These are phyloP conservation scores for Paramecium primaurelia DNA, from an alignment of 73 alveolate genomes.

Conservation along the genomic window DNA sequence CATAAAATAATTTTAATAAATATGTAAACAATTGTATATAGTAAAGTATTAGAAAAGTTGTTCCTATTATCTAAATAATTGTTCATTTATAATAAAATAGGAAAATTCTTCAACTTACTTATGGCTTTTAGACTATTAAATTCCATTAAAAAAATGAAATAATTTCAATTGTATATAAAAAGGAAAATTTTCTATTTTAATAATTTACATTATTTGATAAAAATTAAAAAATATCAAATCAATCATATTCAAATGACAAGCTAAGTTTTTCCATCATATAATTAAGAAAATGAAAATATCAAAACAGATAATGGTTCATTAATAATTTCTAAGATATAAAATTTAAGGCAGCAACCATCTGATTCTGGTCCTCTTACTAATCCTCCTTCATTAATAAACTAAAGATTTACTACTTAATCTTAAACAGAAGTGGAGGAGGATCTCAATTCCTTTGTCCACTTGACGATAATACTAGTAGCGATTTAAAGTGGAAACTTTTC, in stretches of 20 bases:
- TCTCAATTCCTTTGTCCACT: not conserved
- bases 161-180: too few relatives aligned
- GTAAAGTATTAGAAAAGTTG: too few relatives aligned
- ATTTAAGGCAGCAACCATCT: not conserved
- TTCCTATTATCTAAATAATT: too few relatives aligned
- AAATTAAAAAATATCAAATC: not conserved
- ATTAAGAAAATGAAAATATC: not conserved
- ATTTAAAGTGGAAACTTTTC: not conserved
- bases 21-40: too few relatives aligned
- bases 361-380: not conserved
- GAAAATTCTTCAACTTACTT: too few relatives aligned
- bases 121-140: too few relatives aligned
- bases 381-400: not conserved
- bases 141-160: too few relatives aligned
- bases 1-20: too few relatives aligned
- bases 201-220: too few relatives aligned
- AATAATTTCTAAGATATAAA: not conserved
- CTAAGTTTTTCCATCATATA: not conserved
- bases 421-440: not conserved
- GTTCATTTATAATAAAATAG: too few relatives aligned
- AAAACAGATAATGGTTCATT: not conserved
- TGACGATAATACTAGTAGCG: not conserved
- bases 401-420: not conserved
- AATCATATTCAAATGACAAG: not conserved
- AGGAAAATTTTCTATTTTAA: too few relatives aligned